Conservation (phyloP, 2,329 filamentous ascomycete species). For the Tolypocladium guangdongense region DNA sequence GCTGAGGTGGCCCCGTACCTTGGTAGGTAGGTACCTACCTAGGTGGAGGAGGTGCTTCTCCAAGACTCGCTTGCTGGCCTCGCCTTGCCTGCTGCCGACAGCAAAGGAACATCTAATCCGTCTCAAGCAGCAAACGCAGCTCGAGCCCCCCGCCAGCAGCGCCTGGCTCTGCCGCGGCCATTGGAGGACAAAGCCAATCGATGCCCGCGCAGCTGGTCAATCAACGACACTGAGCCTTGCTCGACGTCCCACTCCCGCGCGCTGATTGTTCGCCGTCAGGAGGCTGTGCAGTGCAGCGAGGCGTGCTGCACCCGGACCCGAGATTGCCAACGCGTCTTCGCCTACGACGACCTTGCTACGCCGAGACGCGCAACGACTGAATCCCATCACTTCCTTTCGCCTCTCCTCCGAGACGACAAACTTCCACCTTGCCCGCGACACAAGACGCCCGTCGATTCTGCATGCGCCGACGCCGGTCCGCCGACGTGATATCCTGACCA, state of each 20-base stretch:
- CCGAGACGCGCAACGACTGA: not conserved
- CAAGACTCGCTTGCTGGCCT: not conserved
- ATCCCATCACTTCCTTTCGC: not conserved
- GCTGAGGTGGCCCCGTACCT: not conserved
- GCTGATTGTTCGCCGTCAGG: constrained; percentile 2
- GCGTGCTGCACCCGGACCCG: not conserved
- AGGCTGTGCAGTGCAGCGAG: constrained; percentile 7
- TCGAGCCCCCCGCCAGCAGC: not conserved
- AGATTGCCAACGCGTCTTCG: not conserved
- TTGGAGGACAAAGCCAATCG: not conserved
- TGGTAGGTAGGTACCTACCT: no score
- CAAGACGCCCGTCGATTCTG: constrained; percentile 12
- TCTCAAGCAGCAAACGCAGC: not conserved
- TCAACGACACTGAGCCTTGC: not conserved
- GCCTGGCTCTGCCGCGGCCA: not conserved
- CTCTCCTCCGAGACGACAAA: not conserved
- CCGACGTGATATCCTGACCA: constrained; percentile 17
- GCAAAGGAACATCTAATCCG: not conserved
- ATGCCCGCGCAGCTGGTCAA: not conserved
- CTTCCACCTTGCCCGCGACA: not conserved
- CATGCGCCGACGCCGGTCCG: constrained; percentile 20
- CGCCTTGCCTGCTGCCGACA: not conserved
- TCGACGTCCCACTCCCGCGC: not conserved
- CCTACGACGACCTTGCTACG: not conserved
- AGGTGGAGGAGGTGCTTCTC: not conserved